These are phyloP conservation scores for Sporothrix brasiliensis DNA, from an alignment of 2,329 filamentous ascomycete genomes.

Conservation along the genomic window DNA sequence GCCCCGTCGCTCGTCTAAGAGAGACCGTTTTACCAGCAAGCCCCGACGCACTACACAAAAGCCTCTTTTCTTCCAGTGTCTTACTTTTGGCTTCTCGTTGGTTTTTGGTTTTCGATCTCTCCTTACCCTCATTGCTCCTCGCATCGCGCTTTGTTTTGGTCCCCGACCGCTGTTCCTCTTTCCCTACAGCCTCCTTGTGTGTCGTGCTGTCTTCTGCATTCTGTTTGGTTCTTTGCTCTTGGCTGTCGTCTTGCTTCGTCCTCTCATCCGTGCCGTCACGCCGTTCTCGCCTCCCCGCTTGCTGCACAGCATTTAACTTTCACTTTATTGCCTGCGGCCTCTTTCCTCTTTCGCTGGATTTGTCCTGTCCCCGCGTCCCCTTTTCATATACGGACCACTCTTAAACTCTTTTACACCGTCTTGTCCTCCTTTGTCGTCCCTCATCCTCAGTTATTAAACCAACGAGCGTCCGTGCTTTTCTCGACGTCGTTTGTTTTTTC, in stretches of 20 bases:
- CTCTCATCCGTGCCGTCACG: background rate
- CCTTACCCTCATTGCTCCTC: background rate
- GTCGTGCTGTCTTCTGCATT: background rate
- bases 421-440: background rate
- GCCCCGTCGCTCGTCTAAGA: constrained; percentile 13
- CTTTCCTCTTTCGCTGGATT: background rate
- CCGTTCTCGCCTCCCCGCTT: constrained; percentile 12
- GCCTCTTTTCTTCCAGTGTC: constrained; percentile 20
- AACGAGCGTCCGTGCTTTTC: constrained; percentile 9
- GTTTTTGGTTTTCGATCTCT: background rate
- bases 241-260: background rate
- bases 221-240: constrained; percentile 1
- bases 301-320: constrained; percentile 12
- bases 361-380: background rate
- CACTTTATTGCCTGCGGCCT: background rate
- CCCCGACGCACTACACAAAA: constrained; percentile 1
- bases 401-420: constrained; percentile 5
- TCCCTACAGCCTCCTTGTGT: constrained; percentile 1
- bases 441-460: background rate
- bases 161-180: background rate
- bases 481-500: background rate
- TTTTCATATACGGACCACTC: background rate
- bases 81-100: constrained; percentile 1
- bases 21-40: constrained; percentile 21
- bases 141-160: too few species aligned